phyloP scores from a whole-genome alignment of 305 asterid genomes.

The Withania somnifera region DNA sequence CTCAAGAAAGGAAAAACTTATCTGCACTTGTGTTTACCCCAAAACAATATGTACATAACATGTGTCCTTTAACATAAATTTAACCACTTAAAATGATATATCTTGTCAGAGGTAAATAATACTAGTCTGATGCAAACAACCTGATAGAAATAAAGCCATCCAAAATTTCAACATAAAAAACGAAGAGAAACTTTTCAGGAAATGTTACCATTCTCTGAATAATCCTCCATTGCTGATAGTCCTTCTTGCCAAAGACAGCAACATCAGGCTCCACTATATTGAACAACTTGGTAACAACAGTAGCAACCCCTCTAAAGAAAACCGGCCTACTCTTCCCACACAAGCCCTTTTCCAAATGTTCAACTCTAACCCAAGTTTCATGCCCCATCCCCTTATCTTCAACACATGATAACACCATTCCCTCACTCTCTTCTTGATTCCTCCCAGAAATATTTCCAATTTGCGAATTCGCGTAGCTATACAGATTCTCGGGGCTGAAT shows the following conservation, averaged over 20 bases:
- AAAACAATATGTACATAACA: neutral
- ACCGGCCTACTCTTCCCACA: slow-evolving; percentile 86
- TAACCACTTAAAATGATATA: neutral
- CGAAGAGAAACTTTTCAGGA: neutral
- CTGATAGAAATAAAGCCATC: neutral
- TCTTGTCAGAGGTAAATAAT: neutral
- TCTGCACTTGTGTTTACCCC: neutral
- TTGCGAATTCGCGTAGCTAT: slow-evolving; percentile 37
- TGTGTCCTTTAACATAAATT: neutral
- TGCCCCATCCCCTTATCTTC: slow-evolving; percentile 56
- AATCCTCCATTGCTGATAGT: slow-evolving; percentile 89
- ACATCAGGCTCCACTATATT: slow-evolving; percentile 91
- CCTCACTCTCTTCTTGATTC: slow-evolving; percentile 2
- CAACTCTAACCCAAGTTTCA: slow-evolving; percentile 83
- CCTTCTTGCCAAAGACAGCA: slow-evolving; percentile 96
- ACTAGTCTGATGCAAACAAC: neutral
- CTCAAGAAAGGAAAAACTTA: neutral
- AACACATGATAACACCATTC: slow-evolving; percentile 47
- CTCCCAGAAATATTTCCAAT: neutral
- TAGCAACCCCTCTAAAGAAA: slow-evolving; percentile 90
- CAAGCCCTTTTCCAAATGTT: slow-evolving; percentile 69
- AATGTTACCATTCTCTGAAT: slow-evolving; percentile 64
- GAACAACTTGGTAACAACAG: slow-evolving; percentile 76
- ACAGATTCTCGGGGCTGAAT: slow-evolving; percentile 64
- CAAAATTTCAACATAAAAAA: neutral